Evolutionary conservation across 139 green algal genomes (phyloP).

Genomic region (Auxenochlorella pyrenoidosa): DNA sequence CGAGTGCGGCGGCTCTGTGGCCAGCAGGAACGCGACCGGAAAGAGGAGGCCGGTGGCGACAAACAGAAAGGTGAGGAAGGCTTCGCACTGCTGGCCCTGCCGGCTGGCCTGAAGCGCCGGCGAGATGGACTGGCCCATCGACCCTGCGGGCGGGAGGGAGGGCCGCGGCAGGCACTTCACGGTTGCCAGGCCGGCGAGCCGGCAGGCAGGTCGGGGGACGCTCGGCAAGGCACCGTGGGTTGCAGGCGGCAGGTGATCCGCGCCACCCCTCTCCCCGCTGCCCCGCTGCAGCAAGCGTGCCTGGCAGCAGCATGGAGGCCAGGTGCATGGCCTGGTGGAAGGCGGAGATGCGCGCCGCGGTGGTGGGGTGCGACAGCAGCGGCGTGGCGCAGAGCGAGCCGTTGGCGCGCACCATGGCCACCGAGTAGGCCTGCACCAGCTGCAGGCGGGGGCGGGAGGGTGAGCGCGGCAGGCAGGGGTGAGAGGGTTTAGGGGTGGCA

Average conservation of each 20-base stretch:
- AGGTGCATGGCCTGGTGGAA: neutral
- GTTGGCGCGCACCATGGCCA: conserved; percentile 20
- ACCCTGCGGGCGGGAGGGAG: neutral
- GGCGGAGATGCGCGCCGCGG: neutral
- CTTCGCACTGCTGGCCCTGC: neutral
- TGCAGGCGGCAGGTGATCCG: neutral
- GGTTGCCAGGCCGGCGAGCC: no score
- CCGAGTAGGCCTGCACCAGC: neutral
- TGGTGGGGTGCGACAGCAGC: neutral
- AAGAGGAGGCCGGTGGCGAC: neutral
- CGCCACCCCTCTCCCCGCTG: neutral
- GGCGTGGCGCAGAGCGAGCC: neutral
- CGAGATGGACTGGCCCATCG: neutral
- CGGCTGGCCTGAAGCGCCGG: neutral
- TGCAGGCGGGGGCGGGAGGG: neutral
- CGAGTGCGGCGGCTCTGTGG: neutral
- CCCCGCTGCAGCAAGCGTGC: neutral
- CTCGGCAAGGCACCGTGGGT: no score
- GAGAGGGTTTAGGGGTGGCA: no score
- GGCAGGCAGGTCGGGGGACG: no score
- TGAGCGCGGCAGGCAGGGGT: neutral
- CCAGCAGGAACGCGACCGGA: neutral
- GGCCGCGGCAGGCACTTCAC: neutral
- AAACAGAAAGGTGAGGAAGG: conserved; percentile 8
- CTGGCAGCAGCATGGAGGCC: neutral